Evolutionary conservation across 495 filamentous ascomycete genomes (phyloP).

Genomic region (Podospora conica): DNA sequence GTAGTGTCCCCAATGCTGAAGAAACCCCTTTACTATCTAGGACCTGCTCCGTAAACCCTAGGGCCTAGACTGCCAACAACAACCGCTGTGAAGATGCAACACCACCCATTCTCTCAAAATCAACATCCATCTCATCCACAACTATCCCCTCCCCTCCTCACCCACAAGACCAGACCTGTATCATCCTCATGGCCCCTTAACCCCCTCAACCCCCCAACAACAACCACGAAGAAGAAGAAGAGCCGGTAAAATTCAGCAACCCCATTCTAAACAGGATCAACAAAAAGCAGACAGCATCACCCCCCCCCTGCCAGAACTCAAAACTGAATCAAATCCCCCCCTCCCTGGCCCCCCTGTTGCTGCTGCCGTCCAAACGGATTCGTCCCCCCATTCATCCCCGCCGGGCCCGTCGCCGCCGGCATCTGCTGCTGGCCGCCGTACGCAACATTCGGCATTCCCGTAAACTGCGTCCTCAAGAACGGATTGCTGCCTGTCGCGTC

Average conservation of each 20-base stretch:
- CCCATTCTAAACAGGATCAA: conserved; percentile 1
- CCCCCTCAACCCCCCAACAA: background rate
- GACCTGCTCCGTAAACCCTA: background rate
- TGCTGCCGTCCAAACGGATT: conserved; percentile 68
- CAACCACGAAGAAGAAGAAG: conserved; percentile 1
- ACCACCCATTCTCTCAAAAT: background rate
- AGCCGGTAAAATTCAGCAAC: conserved; percentile 6
- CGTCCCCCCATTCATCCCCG: conserved; percentile 47
- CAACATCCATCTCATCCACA: background rate
- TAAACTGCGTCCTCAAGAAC: conserved; percentile 75
- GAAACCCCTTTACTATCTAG: background rate
- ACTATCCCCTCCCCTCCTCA: background rate
- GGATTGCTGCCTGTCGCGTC: conserved; percentile 86
- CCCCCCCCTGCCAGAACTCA: conserved; percentile 32
- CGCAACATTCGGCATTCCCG: conserved; percentile 63
- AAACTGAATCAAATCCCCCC: conserved; percentile 83
- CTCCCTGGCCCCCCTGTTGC: conserved; percentile 45
- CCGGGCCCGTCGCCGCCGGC: conserved; percentile 76
- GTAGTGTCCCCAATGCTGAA: background rate
- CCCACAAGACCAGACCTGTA: background rate
- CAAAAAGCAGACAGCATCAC: conserved; percentile 8
- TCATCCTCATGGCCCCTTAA: background rate
- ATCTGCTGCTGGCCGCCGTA: conserved; percentile 51
- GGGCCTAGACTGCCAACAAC: background rate
- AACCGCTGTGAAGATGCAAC: background rate